These are phyloP conservation scores for Picochlorum sp. DNA, from an alignment of 139 green algal species.

Conservation along the genomic window DNA sequence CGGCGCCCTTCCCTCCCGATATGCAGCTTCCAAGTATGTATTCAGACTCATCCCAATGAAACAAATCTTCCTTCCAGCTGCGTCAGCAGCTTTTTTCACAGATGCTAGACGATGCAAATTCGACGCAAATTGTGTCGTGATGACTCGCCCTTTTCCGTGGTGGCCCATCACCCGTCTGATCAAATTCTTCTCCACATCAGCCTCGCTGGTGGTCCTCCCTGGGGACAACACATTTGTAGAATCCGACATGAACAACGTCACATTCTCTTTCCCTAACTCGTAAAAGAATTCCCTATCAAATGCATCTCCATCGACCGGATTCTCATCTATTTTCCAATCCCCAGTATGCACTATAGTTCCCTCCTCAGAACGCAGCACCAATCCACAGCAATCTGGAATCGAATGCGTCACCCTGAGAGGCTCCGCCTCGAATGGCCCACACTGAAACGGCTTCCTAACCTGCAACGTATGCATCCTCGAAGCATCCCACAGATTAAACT, in stretches of 20 bases:
- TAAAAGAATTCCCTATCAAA: slow-evolving; percentile 90
- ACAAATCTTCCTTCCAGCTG: slow-evolving; percentile 66
- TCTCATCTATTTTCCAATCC: slow-evolving; percentile 99
- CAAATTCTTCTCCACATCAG: slow-evolving; percentile 60
- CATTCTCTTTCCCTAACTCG: slow-evolving; percentile 60
- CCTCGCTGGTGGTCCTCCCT: slow-evolving; percentile 79
- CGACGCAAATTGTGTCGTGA: slow-evolving; percentile 91
- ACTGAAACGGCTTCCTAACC: slow-evolving; percentile 56
- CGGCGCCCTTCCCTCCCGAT: slow-evolving; percentile 54
- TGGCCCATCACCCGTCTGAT: slow-evolving; percentile 59
- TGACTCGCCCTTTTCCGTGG: slow-evolving; percentile 75
- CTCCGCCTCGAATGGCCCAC: slow-evolving; percentile 77
- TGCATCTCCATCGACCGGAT: slow-evolving; percentile 76
- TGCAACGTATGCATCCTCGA: slow-evolving; percentile 62
- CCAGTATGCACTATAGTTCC: slow-evolving; percentile 92
- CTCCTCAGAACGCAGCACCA: slow-evolving; percentile 79
- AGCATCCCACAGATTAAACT: slow-evolving; percentile 86
- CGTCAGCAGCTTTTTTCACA: slow-evolving; percentile 91
- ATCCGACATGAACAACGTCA: slow-evolving; percentile 92
- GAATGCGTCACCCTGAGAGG: slow-evolving; percentile 92
- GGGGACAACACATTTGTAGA: slow-evolving; percentile 94
- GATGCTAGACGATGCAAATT: slow-evolving; percentile 81
- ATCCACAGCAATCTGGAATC: slow-evolving; percentile 94
- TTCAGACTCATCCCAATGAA: slow-evolving; percentile 89
- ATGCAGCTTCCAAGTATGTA: slow-evolving; percentile 90